Conservation (phyloP, 2,329 filamentous ascomycete species). For the Phyllosticta citrichinensis region DNA sequence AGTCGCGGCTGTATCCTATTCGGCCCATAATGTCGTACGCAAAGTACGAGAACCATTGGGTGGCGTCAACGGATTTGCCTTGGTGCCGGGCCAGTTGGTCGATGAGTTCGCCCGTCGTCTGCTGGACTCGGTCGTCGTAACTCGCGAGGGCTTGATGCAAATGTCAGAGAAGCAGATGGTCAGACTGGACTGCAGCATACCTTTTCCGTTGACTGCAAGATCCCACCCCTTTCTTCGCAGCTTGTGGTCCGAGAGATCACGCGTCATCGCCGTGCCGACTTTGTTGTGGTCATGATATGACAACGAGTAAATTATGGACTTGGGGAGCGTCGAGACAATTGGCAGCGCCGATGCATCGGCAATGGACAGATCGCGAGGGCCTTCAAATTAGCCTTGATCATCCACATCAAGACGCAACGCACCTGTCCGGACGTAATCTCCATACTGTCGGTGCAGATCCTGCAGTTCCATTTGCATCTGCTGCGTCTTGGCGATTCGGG, state of each 20-base stretch:
- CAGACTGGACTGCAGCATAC: neutral
- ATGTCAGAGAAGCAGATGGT: neutral
- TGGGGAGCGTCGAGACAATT: neutral
- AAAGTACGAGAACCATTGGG: conserved; percentile 25
- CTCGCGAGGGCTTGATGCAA: neutral
- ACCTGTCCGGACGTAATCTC: conserved; percentile 13
- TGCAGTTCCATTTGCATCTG: conserved; percentile 7
- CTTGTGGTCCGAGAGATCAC: conserved; percentile 22
- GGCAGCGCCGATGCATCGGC: neutral
- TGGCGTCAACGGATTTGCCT: neutral
- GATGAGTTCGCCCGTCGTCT: neutral
- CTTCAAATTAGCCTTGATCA: conserved; percentile 19
- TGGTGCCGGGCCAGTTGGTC: neutral
- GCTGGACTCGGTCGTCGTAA: neutral
- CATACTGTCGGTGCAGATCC: conserved; percentile 3
- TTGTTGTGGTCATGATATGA: conserved; percentile 14
- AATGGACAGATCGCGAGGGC: conserved; percentile 2
- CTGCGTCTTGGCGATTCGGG: neutral
- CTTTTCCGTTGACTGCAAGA: conserved; percentile 21
- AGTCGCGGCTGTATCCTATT: conserved; percentile 34
- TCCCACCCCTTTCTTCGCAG: conserved; percentile 24
- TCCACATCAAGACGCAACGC: conserved; percentile 19
- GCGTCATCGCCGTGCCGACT: conserved; percentile 19
- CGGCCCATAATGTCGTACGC: conserved; percentile 45
- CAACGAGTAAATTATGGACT: neutral